phyloP scores from a whole-genome alignment of 1,139 yeast genomes.

The Suhomyces ambrosiae region DNA sequence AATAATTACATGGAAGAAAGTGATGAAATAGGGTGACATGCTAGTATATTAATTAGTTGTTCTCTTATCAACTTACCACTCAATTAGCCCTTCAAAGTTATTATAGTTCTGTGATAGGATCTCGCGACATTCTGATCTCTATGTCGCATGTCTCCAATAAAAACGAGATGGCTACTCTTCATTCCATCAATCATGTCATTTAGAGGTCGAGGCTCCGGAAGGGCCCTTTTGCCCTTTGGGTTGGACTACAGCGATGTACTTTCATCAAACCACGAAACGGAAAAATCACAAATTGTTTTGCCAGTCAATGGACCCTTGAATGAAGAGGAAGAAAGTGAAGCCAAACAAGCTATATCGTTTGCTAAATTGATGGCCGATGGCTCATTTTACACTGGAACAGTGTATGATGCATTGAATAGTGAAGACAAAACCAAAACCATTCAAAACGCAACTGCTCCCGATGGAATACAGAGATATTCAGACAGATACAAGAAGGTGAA shows the following conservation, averaged over 20 bases:
- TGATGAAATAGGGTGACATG: too few species aligned
- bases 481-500: conserved; percentile 74
- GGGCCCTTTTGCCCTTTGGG: conserved; percentile 63
- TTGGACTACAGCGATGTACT: conserved; percentile 63
- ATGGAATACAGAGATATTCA: conserved; percentile 73
- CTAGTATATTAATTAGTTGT: too few species aligned
- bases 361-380: conserved; percentile 66
- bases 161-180: not conserved
- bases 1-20: too few species aligned
- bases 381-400: conserved; percentile 72
- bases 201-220: conserved; percentile 19
- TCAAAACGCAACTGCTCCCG: conserved; percentile 27
- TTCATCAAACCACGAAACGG: conserved; percentile 32
- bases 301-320: conserved; percentile 73
- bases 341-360: conserved; percentile 65
- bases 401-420: conserved; percentile 23
- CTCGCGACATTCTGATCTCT: too few species aligned
- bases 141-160: too few species aligned
- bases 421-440: conserved; percentile 10
- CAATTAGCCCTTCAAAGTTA: too few species aligned
- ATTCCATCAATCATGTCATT: conserved; percentile 17
- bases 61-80: too few species aligned
- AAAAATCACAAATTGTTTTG: conserved; percentile 44
- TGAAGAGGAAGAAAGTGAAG: conserved; percentile 57
- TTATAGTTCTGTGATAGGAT: too few species aligned